These are phyloP conservation scores for Plasmodium chabaudi DNA, from an alignment of 169 alveolate species.

Conservation along the genomic window DNA sequence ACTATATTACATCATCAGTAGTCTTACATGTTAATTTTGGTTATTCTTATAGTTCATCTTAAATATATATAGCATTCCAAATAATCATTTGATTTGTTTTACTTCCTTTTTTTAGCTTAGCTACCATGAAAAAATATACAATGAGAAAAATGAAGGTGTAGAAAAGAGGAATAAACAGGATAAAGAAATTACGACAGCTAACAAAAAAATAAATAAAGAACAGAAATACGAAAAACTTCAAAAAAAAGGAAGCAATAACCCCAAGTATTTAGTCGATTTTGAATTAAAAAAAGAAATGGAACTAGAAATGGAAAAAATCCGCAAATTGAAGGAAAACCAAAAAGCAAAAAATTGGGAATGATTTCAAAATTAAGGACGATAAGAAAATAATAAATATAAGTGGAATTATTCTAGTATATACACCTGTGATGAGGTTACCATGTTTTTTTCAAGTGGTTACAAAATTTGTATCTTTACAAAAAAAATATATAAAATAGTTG, in stretches of 20 bases:
- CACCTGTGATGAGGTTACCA: not conserved
- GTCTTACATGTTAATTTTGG: too few species aligned
- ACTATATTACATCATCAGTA: too few species aligned
- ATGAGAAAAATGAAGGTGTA: slow-evolving; percentile 61
- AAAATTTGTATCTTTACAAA: too few species aligned
- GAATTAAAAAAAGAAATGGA: slow-evolving; percentile 63
- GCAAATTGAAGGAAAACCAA: slow-evolving; percentile 38
- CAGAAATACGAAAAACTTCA: slow-evolving; percentile 53
- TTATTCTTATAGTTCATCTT: too few species aligned
- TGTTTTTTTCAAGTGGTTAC: not conserved
- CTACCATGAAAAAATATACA: slow-evolving; percentile 59
- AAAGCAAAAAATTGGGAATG: slow-evolving; percentile 1
- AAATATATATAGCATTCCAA: too few species aligned
- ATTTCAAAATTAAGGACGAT: not conserved
- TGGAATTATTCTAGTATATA: not conserved
- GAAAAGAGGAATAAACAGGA: slow-evolving; percentile 57
- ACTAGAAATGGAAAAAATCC: slow-evolving; percentile 59
- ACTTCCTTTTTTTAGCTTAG: slow-evolving; percentile 7
- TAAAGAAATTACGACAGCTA: slow-evolving; percentile 19
- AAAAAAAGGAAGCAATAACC: slow-evolving; percentile 31
- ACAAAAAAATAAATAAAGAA: slow-evolving; percentile 47
- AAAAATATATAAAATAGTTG: too few species aligned
- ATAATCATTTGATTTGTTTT: not conserved
- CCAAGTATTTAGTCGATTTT: slow-evolving; percentile 42
- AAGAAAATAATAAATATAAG: not conserved